Evolutionary conservation across 805 yeast species (phyloP).

Genomic region (Kazachstania taianensis): DNA sequence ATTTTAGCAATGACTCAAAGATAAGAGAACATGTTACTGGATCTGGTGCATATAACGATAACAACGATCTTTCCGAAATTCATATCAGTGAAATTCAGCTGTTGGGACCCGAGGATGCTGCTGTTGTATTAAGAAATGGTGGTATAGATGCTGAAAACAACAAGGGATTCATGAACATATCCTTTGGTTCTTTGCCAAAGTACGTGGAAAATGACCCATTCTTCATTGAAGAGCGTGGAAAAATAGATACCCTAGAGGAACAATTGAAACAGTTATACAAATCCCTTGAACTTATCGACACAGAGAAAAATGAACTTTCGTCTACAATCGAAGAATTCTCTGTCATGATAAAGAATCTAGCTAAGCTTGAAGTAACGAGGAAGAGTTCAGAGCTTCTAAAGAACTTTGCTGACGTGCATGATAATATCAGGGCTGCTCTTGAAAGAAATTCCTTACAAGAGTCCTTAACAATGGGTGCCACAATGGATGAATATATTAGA

Average conservation of each 20-base stretch:
- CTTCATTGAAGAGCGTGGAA: conserved; percentile 58
- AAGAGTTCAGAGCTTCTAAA: conserved; percentile 51
- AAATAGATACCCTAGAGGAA: conserved; percentile 60
- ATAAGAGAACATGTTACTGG: conserved; percentile 56
- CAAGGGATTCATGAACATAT: conserved; percentile 59
- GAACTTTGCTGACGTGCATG: conserved; percentile 65
- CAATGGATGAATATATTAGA: conserved; percentile 80
- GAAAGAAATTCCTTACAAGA: conserved; percentile 79
- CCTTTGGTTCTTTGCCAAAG: conserved; percentile 60
- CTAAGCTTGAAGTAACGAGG: conserved; percentile 66
- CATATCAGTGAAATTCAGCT: conserved; percentile 26
- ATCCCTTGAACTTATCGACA: conserved; percentile 62
- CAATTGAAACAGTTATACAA: conserved; percentile 61
- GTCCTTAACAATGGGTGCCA: conserved; percentile 72
- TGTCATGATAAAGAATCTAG: conserved; percentile 44
- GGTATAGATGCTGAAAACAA: conserved; percentile 42
- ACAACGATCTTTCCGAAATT: conserved; percentile 32
- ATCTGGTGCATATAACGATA: conserved; percentile 37
- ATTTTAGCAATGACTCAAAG: conserved; percentile 59
- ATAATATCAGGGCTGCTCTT: conserved; percentile 58
- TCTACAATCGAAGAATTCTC: conserved; percentile 60
- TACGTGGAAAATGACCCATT: conserved; percentile 70
- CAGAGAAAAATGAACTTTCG: conserved; percentile 67
- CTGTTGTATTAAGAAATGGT: conserved; percentile 18
- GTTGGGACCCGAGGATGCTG: conserved; percentile 28